These are phyloP conservation scores for Debaryomyces subglobosus DNA, from an alignment of 1,139 yeast genomes.

Conservation along the genomic window DNA sequence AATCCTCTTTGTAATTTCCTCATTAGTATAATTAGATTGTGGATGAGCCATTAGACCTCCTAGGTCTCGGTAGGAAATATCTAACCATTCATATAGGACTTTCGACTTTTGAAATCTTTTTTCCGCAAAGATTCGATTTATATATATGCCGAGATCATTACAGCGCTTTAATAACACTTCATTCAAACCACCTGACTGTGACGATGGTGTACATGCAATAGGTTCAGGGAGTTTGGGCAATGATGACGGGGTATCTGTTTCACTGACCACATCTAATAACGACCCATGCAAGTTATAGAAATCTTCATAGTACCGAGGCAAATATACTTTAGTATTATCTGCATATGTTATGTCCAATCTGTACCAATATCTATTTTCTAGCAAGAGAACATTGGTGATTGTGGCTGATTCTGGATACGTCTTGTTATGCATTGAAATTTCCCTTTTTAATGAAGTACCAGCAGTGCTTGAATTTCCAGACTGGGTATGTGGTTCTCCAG, in stretches of 20 bases:
- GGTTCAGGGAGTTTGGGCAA: slow-evolving; percentile 51
- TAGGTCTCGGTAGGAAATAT: slow-evolving; percentile 22
- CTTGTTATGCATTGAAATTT: slow-evolving; percentile 24
- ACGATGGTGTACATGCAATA: slow-evolving; percentile 25
- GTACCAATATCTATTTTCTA: slow-evolving; percentile 45
- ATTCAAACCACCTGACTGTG: slow-evolving; percentile 6
- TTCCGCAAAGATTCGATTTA: slow-evolving; percentile 29
- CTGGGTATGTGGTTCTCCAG: slow-evolving; percentile 13
- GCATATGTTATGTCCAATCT: slow-evolving; percentile 41
- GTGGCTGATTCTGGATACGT: slow-evolving; percentile 36
- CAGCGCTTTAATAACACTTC: slow-evolving; percentile 27
- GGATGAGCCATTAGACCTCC: slow-evolving; percentile 24
- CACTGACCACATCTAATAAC: slow-evolving; percentile 18
- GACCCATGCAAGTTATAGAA: slow-evolving; percentile 43
- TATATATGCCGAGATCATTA: slow-evolving; percentile 37
- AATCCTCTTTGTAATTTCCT: slow-evolving; percentile 26
- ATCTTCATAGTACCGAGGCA: slow-evolving; percentile 47
- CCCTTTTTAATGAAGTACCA: background rate
- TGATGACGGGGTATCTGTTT: slow-evolving; percentile 15
- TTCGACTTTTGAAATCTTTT: slow-evolving; percentile 30
- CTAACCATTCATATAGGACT: slow-evolving; percentile 39
- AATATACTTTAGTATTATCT: slow-evolving; percentile 31
- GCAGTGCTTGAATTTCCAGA: slow-evolving; percentile 15
- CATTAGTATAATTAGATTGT: slow-evolving; percentile 14
- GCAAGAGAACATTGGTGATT: slow-evolving; percentile 39